Base-by-base conservation (phyloP, 768 basidiomycete species). In the Tephrocybe sp. region DNA sequence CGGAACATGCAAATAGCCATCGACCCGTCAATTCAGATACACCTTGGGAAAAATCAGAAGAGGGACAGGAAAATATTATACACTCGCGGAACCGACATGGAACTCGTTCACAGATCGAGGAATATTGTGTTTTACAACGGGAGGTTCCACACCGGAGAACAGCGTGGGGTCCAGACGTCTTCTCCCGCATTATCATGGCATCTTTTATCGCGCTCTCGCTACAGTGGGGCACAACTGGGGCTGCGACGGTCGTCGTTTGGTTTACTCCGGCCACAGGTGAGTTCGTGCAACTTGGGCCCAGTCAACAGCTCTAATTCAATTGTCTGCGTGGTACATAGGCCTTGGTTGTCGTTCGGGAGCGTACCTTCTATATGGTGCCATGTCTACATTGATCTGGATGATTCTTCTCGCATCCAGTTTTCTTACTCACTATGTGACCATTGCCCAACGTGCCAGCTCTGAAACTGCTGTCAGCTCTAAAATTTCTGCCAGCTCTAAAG, bases 351-450 rank as follows among this genome's bases (percentile, higher is more conserved):
- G 66, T 6, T 68, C 66, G 10, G 65, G 58, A 2, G 54, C 59
- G 15, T 70, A 63, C 42, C 25, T 69, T 8, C 29, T 68, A 15
- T 71, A 70, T 44, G 70, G 63, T 5, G 25, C 51, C 3, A 19
- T 62, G 5, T 67, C 70, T 1, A 70, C 70, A 1, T 16, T 67
- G 12, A 55, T 65, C n/a, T 69, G 69, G 69, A 40, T 64, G 18
- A 4, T 69, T 4, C 54, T 66, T 5, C 55, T 68, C 27, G 25
- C 49, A n/a, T 71, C 69, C 1, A 65, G 64, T 33, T 46, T 59
- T 13, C 60, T 71, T 3, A 50, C 64, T 1, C 62, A 66, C 41
- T 62, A 62, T 31, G 59, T 57, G 4, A 53, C 54, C 21, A 40
- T n/a, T n/a, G n/a, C n/a, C n/a, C n/a, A n/a, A n/a, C n/a, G n/a